Conservation (phyloP, 495 filamentous ascomycete genomes). For the Amniculicola lignicola region DNA sequence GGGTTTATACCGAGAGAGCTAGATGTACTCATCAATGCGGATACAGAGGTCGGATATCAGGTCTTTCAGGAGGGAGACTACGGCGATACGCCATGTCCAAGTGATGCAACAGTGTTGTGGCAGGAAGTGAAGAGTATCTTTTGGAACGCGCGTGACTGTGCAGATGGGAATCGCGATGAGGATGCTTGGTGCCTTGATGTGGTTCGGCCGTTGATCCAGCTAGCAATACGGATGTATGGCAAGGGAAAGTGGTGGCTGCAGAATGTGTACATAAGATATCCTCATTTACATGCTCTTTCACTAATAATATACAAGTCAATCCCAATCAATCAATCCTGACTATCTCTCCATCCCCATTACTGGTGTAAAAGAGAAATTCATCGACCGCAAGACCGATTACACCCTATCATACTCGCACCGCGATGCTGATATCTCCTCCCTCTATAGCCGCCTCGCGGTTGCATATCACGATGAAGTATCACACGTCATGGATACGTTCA, state of each 20-base stretch:
- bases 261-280: slow-evolving; percentile 6
- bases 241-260: slow-evolving; percentile 22
- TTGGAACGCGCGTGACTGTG: slow-evolving; percentile 22
- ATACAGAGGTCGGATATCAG: too few species aligned
- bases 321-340: background rate
- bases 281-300: background rate
- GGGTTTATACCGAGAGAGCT: slow-evolving; percentile 22
- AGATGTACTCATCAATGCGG: slow-evolving; percentile 18
- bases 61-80: too few species aligned
- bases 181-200: slow-evolving; percentile 25
- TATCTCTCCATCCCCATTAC: background rate
- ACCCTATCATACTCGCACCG: slow-evolving; percentile 6
- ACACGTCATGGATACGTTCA: background rate
- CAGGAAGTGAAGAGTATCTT: slow-evolving; percentile 21
- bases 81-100: too few species aligned
- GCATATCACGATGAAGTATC: slow-evolving; percentile 1
- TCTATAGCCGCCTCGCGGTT: slow-evolving; percentile 4
- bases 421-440: slow-evolving; percentile 4
- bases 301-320: background rate
- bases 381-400: slow-evolving; percentile 12
- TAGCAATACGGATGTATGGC: slow-evolving; percentile 19
- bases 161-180: slow-evolving; percentile 18
- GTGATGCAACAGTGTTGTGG: too few species aligned
- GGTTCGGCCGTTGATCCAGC: slow-evolving; percentile 18
- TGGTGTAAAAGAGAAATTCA: background rate